Percentiles rank a stretch among this genome's conserved stretches.
phyloP scores from a whole-genome alignment of 176 grass and related monocot genomes.

The Musa beccarii region DNA sequence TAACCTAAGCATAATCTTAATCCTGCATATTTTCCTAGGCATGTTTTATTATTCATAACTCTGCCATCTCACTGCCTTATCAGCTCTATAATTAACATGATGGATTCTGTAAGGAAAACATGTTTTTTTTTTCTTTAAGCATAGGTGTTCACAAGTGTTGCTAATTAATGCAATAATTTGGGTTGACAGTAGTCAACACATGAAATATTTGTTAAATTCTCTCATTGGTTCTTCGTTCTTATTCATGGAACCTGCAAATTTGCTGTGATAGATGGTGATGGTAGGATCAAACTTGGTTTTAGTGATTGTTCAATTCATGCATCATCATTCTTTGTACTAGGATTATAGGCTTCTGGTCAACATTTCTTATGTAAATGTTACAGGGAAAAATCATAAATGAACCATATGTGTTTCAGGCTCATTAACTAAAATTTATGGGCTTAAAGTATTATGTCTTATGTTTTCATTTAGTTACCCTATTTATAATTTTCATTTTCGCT shows the following conservation, averaged over 20 bases:
- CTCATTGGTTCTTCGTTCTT: background rate
- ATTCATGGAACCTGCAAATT: background rate
- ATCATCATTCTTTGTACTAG: too few species aligned
- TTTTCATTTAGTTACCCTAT: background rate
- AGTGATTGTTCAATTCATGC: too few species aligned
- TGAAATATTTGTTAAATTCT: background rate
- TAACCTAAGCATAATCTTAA: background rate
- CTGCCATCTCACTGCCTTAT: too few species aligned
- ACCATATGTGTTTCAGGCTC: too few species aligned
- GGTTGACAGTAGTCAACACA: background rate
- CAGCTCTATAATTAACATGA: too few species aligned
- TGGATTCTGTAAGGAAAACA: too few species aligned
- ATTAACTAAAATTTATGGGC: background rate
- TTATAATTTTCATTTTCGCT: constrained; percentile 1
- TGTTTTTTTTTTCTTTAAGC: too few species aligned
- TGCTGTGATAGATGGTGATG: background rate
- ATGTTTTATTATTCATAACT: background rate
- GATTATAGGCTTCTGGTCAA: too few species aligned
- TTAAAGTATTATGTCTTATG: background rate
- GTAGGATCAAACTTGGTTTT: too few species aligned
- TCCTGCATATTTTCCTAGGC: background rate
- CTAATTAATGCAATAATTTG: background rate
- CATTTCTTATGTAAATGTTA: too few species aligned
- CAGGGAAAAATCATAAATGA: too few species aligned
- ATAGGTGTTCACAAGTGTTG: background rate